Conservation (phyloP, 768 basidiomycete species). For the Suillus spraguei region DNA sequence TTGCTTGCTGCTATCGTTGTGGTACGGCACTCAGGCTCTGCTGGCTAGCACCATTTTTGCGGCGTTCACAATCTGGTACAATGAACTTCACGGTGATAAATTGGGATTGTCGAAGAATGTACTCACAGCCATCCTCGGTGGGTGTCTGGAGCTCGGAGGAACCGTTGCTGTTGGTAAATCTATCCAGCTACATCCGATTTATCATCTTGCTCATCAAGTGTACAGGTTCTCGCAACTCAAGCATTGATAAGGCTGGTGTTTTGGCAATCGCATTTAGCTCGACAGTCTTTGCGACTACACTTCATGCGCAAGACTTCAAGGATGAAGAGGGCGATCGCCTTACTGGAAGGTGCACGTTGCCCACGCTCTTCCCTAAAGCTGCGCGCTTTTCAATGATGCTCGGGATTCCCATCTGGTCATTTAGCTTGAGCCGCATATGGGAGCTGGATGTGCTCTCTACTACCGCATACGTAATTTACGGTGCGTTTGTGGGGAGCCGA, state of each 20-base stretch:
- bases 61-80: slow-evolving; percentile 37
- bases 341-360: slow-evolving; percentile 44
- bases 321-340: slow-evolving; percentile 44
- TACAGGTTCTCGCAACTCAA: slow-evolving; percentile 24
- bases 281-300: slow-evolving; percentile 45
- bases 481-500: slow-evolving; percentile 35
- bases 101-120: slow-evolving; percentile 43
- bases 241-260: slow-evolving; percentile 21
- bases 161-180: slow-evolving; percentile 40
- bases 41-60: slow-evolving; percentile 33
- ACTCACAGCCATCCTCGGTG: slow-evolving; percentile 41
- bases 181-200: neutral
- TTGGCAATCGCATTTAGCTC: slow-evolving; percentile 39
- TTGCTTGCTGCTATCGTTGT: slow-evolving; percentile 34
- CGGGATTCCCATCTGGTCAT: slow-evolving; percentile 41
- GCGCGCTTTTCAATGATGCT: slow-evolving; percentile 38
- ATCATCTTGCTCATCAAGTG: slow-evolving; percentile 18
- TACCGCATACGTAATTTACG: slow-evolving; percentile 32
- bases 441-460: slow-evolving; percentile 30
- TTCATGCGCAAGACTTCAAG: slow-evolving; percentile 51
- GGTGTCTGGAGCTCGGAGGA: slow-evolving; percentile 38
- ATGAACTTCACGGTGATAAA: slow-evolving; percentile 39
- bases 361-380: slow-evolving; percentile 42
- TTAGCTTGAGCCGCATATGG: slow-evolving; percentile 38
- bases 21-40: slow-evolving; percentile 35